These are phyloP conservation scores for Epithemia pelagica DNA, from an alignment of 108 stramenopile species.

Conservation along the genomic window DNA sequence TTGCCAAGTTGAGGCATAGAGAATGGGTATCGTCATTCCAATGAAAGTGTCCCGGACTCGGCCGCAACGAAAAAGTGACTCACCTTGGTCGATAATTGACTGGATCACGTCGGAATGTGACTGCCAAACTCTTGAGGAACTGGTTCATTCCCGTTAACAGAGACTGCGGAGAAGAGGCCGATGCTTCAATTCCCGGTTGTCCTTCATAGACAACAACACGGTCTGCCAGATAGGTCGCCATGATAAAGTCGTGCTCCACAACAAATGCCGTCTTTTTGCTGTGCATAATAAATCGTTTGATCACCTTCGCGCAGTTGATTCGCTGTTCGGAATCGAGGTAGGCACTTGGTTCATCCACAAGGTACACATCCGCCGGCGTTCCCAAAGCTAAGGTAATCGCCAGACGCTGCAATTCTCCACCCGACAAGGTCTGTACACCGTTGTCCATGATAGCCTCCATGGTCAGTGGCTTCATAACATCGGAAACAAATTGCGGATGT, in stretches of 20 bases:
- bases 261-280: constrained; percentile 98
- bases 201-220: constrained; percentile 96
- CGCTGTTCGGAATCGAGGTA: constrained; percentile 99
- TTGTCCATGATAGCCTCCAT: constrained; percentile 96
- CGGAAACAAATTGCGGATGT: constrained; percentile 96
- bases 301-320: constrained; percentile 97
- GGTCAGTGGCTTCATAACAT: constrained; percentile 94
- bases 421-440: constrained; percentile 95
- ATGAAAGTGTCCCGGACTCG: constrained; percentile 5
- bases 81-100: constrained; percentile 94
- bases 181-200: constrained; percentile 92
- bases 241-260: constrained; percentile 99
- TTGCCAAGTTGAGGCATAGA: constrained; percentile 26
- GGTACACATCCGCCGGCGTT: constrained; percentile 95
- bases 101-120: constrained; percentile 99
- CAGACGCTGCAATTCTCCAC: constrained; percentile 98
- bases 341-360: constrained; percentile 99
- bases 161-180: constrained; percentile 91
- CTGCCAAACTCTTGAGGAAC: constrained; percentile 92
- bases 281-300: constrained; percentile 99
- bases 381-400: constrained; percentile 94
- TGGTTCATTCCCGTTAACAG: constrained; percentile 96
- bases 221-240: constrained; percentile 98
- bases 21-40: constrained; percentile 48
- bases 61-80: constrained; percentile 7